A percentile compares a stretch with the other conserved stretches of the same genome.
These are phyloP conservation scores for Penicillium corylophilum DNA, from an alignment of 2,329 filamentous ascomycete species.

Conservation along the genomic window DNA sequence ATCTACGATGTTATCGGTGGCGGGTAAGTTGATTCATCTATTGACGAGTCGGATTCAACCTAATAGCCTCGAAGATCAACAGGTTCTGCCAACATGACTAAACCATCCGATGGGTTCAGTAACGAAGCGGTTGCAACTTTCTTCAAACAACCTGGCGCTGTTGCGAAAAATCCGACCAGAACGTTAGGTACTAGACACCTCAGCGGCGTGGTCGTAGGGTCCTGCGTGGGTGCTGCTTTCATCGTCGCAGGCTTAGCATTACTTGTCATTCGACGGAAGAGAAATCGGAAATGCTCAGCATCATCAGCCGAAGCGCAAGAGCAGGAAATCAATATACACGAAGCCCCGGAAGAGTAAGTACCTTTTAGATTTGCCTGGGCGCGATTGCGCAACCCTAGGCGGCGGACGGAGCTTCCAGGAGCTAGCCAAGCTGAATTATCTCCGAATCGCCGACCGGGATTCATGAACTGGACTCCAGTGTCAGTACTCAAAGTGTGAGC, in stretches of 20 bases:
- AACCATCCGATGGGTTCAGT: not conserved
- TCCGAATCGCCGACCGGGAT: not conserved
- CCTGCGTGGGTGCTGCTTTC: not conserved
- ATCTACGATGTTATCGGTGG: conserved; percentile 9
- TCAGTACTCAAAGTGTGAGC: not conserved
- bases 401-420: not conserved
- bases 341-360: not conserved
- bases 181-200: too few relatives aligned
- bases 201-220: not conserved
- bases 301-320: not conserved
- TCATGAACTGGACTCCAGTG: not conserved
- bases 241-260: not conserved
- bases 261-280: not conserved
- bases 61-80: not conserved
- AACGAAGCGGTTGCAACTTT: not conserved
- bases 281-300: not conserved
- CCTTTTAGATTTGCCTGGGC: not conserved
- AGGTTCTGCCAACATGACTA: not conserved
- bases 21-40: not conserved
- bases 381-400: not conserved
- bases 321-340: not conserved
- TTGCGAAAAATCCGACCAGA: not conserved
- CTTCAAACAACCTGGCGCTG: not conserved
- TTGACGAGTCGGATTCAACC: not conserved
- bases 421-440: not conserved